Evolutionary conservation across 139 green algal species (phyloP).

Genomic region (Haematococcus sp.): DNA sequence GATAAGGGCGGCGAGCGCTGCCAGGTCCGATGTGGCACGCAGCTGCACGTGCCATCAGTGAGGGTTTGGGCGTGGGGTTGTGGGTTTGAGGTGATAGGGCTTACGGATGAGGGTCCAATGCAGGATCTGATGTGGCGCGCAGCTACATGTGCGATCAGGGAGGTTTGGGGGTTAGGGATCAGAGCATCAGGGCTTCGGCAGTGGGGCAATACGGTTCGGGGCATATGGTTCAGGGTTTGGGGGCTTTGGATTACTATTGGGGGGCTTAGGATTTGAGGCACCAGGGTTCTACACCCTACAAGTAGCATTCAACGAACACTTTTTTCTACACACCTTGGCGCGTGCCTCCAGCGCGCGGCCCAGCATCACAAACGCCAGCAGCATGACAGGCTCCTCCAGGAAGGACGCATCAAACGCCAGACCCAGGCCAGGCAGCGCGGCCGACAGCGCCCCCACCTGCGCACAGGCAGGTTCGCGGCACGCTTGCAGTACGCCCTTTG

Average conservation of each 20-base stretch:
- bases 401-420: constrained; percentile 69
- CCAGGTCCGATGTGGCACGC: constrained; percentile 52
- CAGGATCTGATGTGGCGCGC: constrained; percentile 51
- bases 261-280: not conserved
- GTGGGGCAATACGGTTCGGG: not conserved
- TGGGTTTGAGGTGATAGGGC: too few species aligned
- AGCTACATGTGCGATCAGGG: not conserved
- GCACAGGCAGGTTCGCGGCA: too few species aligned
- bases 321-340: constrained; percentile 65
- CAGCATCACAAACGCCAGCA: constrained; percentile 93
- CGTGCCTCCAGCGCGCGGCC: constrained; percentile 77
- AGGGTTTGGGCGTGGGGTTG: too few species aligned
- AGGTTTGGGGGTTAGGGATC: too few species aligned
- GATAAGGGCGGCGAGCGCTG: constrained; percentile 71
- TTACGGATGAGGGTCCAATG: too few species aligned
- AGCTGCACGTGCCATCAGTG: not conserved
- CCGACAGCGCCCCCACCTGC: constrained; percentile 6
- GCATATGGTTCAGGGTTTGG: not conserved
- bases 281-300: too few species aligned
- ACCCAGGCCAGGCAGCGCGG: constrained; percentile 26
- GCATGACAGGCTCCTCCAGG: constrained; percentile 94
- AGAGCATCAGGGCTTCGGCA: too few species aligned
- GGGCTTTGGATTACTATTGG: not conserved
- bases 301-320: not conserved
- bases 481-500: too few species aligned